Base-by-base conservation (phyloP, 2,329 filamentous ascomycete genomes). In the Fusarium buxicola region DNA sequence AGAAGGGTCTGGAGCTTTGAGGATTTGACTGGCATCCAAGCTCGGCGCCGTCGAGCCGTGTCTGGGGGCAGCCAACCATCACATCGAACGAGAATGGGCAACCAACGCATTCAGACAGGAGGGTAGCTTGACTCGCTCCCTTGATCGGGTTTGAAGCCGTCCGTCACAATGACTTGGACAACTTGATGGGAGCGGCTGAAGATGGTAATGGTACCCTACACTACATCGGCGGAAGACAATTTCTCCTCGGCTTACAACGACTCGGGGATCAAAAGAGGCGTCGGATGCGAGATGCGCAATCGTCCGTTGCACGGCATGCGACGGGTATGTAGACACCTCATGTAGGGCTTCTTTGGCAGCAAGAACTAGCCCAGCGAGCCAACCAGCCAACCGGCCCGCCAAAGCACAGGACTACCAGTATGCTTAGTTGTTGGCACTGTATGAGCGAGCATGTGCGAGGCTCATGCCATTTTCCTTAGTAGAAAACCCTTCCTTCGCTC, bases 261-360 rank as follows among this genome's bases (percentile, higher is more conserved):
- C 39, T 28, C 15, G 35, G 44, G 43, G 45, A 43, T 66, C 63
- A 13, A 66, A 66, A 66, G 36, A 64, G 63, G 63, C 34, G 63
- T 39, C 59, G 30, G 55, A 64, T 58, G 63, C 63, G 63, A 66
- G 63, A 60, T 65, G 55, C 34, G 16, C 16, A 31, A 25, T 51
- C 50, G 40, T 12, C 27, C 21, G 58, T 40, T 39, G 25, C 39
- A 64, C 59, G 38, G 18, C 48, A 58, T 48, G 18, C 24, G 11
- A 30, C 27, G 32, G 45, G 18, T 34, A 46, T 27, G n/a, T n/a
- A n/a, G n/a, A n/a, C n/a, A n/a, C n/a, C n/a, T n/a, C n/a, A n/a
- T n/a, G n/a, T n/a, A n/a, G n/a, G n/a, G n/a, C n/a, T n/a, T n/a
- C n/a, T n/a, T n/a, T n/a, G n/a, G n/a, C n/a, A n/a, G n/a, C n/a